Percentiles rank a stretch among this genome's conserved stretches.
phyloP scores from a whole-genome alignment of 768 basidiomycete genomes.

The Cystobasidium ongulense region DNA sequence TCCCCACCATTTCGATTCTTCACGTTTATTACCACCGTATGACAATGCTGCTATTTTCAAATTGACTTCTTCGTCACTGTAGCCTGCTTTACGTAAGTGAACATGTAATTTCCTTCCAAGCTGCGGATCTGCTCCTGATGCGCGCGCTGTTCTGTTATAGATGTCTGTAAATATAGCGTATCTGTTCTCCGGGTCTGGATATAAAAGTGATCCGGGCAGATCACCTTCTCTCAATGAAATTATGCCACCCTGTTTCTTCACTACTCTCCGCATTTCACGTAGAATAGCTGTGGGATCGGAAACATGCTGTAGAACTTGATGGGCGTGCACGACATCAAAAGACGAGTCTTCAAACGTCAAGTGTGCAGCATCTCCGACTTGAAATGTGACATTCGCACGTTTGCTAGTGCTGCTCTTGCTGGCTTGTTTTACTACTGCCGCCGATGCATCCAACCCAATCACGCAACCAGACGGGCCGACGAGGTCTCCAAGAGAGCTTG shows the following conservation, averaged over 20 bases:
- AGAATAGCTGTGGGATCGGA: conserved; percentile 48
- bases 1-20: conserved; percentile 49
- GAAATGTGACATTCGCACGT: conserved; percentile 48
- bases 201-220: conserved; percentile 45
- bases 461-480: conserved; percentile 48
- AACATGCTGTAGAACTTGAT: conserved; percentile 53
- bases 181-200: conserved; percentile 41
- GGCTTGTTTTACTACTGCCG: conserved; percentile 47
- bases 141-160: conserved; percentile 44
- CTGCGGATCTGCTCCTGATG: conserved; percentile 48
- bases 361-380: conserved; percentile 46
- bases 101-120: conserved; percentile 47
- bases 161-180: conserved; percentile 30
- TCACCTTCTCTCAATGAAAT: conserved; percentile 51
- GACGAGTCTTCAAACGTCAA: conserved; percentile 46
- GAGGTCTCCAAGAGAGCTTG: conserved; percentile 48
- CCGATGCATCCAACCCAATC: conserved; percentile 49
- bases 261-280: conserved; percentile 52
- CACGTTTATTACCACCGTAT: conserved; percentile 44
- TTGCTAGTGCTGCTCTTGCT: conserved; percentile 41
- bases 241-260: conserved; percentile 45
- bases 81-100: conserved; percentile 49
- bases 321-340: conserved; percentile 53
- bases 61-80: conserved; percentile 42
- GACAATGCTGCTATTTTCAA: conserved; percentile 22